A percentile compares a stretch with the other conserved stretches of the same genome.
These are phyloP conservation scores for Aureobasidium sp. DNA, from an alignment of 2,329 filamentous ascomycete species.

Conservation along the genomic window DNA sequence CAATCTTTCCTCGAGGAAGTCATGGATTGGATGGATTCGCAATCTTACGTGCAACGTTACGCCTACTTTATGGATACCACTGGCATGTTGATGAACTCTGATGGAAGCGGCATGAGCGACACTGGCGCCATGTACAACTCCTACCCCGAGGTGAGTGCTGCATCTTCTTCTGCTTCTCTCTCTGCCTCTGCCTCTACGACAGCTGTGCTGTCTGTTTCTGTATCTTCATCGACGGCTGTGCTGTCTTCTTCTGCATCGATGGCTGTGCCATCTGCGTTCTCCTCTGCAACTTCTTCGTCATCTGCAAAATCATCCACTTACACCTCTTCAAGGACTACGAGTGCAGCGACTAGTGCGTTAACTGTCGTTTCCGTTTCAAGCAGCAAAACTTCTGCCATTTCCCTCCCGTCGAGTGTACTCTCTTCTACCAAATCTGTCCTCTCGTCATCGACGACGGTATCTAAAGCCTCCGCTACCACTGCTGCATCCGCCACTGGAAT, in stretches of 20 bases:
- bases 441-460: background rate
- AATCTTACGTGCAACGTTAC: slow-evolving; percentile 31
- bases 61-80: slow-evolving; percentile 24
- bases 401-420: background rate
- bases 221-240: background rate
- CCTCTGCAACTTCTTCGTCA: background rate
- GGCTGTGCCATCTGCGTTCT: background rate
- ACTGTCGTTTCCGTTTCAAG: background rate
- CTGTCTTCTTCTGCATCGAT: background rate
- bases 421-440: background rate
- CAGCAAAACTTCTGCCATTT: background rate
- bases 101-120: slow-evolving; percentile 16
- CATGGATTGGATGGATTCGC: slow-evolving; percentile 31
- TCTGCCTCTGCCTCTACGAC: background rate
- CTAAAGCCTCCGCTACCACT: background rate
- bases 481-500: background rate
- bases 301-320: background rate
- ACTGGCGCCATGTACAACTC: slow-evolving; percentile 19
- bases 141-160: slow-evolving; percentile 13
- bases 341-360: background rate
- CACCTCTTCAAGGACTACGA: slow-evolving; percentile 2
- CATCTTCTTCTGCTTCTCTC: background rate
- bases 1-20: slow-evolving; percentile 39
- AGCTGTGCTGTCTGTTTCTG: background rate
- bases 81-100: slow-evolving; percentile 19